Percentiles rank a stretch among this genome's conserved stretches.
Conservation (phyloP, 129 eudicot genomes). For the Lonicera japonica region DNA sequence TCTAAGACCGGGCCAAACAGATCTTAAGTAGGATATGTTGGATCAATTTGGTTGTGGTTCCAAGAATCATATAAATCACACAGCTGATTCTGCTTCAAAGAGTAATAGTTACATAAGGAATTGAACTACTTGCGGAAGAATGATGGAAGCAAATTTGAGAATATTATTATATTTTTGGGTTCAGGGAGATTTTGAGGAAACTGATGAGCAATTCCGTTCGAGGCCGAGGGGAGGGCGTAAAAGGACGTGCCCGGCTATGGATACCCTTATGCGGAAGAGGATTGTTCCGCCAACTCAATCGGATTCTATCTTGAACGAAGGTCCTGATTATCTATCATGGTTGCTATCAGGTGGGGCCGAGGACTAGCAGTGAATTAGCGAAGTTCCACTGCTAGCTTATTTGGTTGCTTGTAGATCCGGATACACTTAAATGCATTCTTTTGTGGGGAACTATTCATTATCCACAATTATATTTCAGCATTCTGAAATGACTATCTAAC, state of each 20-base stretch:
- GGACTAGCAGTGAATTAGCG: background rate
- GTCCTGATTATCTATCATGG: slow-evolving; percentile 46
- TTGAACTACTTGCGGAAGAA: background rate
- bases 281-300: slow-evolving; percentile 34
- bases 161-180: background rate
- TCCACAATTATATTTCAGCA: too few relatives aligned
- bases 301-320: slow-evolving; percentile 18
- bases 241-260: slow-evolving; percentile 49
- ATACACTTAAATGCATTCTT: too few relatives aligned
- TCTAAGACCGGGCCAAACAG: too few relatives aligned
- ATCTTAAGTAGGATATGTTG: too few relatives aligned
- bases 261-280: slow-evolving; percentile 47
- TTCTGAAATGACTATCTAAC: too few relatives aligned
- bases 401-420: too few relatives aligned
- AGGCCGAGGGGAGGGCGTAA: slow-evolving; percentile 77
- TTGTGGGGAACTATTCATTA: too few relatives aligned
- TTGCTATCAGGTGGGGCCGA: slow-evolving; percentile 27
- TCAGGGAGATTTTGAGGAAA: slow-evolving; percentile 80
- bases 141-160: background rate
- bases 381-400: too few relatives aligned
- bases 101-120: background rate
- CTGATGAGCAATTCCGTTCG: slow-evolving; percentile 56
- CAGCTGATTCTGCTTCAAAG: background rate
- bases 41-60: background rate
- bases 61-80: too few relatives aligned